Base-by-base conservation (phyloP, 108 stramenopile genomes). In the Nitzschia putrida region DNA sequence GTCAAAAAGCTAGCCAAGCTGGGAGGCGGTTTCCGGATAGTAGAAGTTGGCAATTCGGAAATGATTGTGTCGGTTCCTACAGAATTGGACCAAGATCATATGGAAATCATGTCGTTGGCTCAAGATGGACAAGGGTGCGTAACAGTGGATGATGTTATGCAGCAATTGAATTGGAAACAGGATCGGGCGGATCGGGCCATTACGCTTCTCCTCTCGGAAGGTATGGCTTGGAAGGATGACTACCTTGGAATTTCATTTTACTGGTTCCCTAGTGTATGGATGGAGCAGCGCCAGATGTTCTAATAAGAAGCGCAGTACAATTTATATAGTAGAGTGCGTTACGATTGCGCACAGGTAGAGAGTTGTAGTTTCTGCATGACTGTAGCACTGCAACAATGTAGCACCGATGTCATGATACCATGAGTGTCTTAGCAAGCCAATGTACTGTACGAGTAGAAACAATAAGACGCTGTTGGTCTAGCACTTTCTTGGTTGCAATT, bases 11-110 rank as follows among this genome's bases (percentile, higher is more conserved):
- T 95, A 43, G 72, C 69, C 25, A 78, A 79, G 24, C 59, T 95
- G 49, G 91, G 93, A n/a, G 86, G 88, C 14, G 93, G 90, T n/a
- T 94, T 94, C 73, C 85, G 90, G 42, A 89, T 83, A 8, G 54
- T 94, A 23, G 69, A 78, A 66, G 82, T 94, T 21, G 90, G 93
- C 25, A 64, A 70, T 42, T 72, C 78, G 12, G 73, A 73, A 4
- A 91, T 95, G 89, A 86, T 95, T 69, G 80, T 93, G 10, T 84
- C 83, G 21, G 94, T 95, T 10, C 94, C 94, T 11, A 90, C 83
- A 21, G 94, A 91, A 53, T 63, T 95, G 43, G 90, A 93, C 60
- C 70, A 83, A 39, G 94, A 95, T 80, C 90, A 92, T 66, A 89
- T 92, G 81, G 74, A 83, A 60, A 74, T 93, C n/a, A 73, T 95